phyloP scores from a whole-genome alignment of 2,329 filamentous ascomycete genomes.

The Fusarium redolens region DNA sequence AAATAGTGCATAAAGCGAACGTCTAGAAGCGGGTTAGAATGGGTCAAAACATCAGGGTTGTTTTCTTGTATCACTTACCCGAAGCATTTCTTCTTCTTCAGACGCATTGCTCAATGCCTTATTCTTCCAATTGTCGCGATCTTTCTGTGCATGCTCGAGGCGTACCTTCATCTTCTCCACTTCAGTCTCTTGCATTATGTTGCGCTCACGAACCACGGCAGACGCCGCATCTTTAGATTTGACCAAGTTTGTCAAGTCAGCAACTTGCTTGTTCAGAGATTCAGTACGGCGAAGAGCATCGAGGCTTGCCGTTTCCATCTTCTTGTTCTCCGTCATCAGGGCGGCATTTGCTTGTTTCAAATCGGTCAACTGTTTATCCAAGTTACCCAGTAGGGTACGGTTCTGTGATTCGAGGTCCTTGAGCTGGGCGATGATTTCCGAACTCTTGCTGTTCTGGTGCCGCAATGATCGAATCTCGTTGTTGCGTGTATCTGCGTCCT shows the following conservation, averaged over 20 bases:
- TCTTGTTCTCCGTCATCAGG: constrained; percentile 77
- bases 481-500: constrained; percentile 87
- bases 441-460: constrained; percentile 87
- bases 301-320: constrained; percentile 75
- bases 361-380: constrained; percentile 92
- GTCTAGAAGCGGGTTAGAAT: constrained; percentile 48
- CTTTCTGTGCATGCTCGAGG: constrained; percentile 82
- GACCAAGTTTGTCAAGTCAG: constrained; percentile 79
- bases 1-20: constrained; percentile 82
- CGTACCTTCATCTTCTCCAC: constrained; percentile 82
- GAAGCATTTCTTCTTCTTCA: constrained; percentile 84
- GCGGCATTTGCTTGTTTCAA: constrained; percentile 81
- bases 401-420: constrained; percentile 90
- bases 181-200: constrained; percentile 76
- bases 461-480: constrained; percentile 83
- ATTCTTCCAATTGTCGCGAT: constrained; percentile 85
- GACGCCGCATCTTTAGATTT: constrained; percentile 77
- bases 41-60: not conserved
- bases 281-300: constrained; percentile 79
- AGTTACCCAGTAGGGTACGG: constrained; percentile 78
- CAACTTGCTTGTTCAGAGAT: constrained; percentile 78
- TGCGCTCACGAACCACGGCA: constrained; percentile 64
- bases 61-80: constrained; percentile 68
- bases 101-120: constrained; percentile 85
- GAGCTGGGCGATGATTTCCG: constrained; percentile 91